Percentiles rank a stretch among this genome's conserved stretches.
Evolutionary conservation across 331 rosid species (phyloP).

Genomic region (Arachis monticola): DNA sequence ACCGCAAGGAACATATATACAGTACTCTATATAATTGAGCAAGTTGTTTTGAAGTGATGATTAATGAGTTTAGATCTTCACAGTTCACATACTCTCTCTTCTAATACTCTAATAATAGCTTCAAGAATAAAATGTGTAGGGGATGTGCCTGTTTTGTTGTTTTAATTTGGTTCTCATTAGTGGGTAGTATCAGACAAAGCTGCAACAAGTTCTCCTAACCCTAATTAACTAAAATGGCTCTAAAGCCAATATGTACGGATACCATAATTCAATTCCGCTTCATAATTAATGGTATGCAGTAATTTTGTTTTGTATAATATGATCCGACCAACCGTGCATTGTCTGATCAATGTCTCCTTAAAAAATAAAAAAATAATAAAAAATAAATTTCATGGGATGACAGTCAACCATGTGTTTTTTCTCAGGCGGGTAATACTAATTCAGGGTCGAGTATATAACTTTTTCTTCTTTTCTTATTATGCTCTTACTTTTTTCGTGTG

Average conservation of each 20-base stretch:
- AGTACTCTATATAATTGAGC: background rate
- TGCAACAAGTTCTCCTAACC: background rate
- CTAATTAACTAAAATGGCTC: background rate
- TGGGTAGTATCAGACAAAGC: background rate
- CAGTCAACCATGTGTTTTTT: background rate
- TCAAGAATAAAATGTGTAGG: background rate
- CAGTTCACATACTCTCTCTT: background rate
- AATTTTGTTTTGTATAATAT: background rate
- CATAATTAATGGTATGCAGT: background rate
- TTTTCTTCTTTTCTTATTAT: background rate
- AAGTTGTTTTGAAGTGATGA: background rate
- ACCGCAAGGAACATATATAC: background rate
- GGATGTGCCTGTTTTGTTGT: background rate
- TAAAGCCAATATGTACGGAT: background rate
- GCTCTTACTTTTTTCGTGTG: background rate
- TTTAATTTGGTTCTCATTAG: background rate
- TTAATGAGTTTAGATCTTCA: background rate
- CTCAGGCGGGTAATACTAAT: background rate
- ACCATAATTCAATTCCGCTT: conserved; percentile 1
- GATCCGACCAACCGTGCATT: background rate
- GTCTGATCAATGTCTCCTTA: background rate
- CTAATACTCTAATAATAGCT: too few relatives aligned
- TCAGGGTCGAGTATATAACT: too few relatives aligned
- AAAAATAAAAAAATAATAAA: too few relatives aligned
- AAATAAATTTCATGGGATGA: background rate